Percentiles rank a stretch among this genome's conserved stretches.
These are phyloP conservation scores for Earliella scabrosa DNA, from an alignment of 1,284 basidiomycete genomes.

Conservation along the genomic window DNA sequence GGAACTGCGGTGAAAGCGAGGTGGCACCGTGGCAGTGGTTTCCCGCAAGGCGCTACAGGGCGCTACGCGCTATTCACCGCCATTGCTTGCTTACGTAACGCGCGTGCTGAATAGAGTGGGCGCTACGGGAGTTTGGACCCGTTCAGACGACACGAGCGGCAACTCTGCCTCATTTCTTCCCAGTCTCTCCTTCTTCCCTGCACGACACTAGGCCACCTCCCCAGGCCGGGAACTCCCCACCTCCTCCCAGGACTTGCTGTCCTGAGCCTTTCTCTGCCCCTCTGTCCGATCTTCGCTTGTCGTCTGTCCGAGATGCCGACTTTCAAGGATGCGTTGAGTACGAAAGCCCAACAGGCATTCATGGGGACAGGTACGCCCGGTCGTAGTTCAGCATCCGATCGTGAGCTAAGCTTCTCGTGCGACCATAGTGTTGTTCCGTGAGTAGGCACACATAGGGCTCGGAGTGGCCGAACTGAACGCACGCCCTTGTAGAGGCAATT, in stretches of 20 bases:
- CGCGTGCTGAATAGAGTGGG: too few species aligned
- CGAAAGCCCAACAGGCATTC: slow-evolving; percentile 68
- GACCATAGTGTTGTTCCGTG: slow-evolving; percentile 34
- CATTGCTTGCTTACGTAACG: too few species aligned
- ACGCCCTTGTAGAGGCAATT: slow-evolving; percentile 44
- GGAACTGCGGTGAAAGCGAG: too few species aligned
- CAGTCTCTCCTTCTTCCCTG: slow-evolving; percentile 21
- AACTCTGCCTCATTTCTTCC: slow-evolving; percentile 18
- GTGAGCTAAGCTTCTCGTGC: background rate
- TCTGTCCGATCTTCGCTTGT: slow-evolving; percentile 5
- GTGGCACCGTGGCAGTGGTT: too few species aligned
- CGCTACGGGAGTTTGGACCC: slow-evolving; percentile 5
- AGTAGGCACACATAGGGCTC: slow-evolving; percentile 16
- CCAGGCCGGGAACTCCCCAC: slow-evolving; percentile 8
- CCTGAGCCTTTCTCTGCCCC: slow-evolving; percentile 5
- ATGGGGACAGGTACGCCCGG: slow-evolving; percentile 59
- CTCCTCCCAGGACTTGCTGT: slow-evolving; percentile 13
- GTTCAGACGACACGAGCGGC: background rate
- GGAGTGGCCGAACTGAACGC: slow-evolving; percentile 4
- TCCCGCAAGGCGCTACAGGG: background rate
- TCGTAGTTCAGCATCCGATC: background rate
- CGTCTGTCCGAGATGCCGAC: slow-evolving; percentile 4
- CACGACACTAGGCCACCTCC: slow-evolving; percentile 1
- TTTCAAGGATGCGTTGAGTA: slow-evolving; percentile 55
- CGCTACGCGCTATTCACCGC: too few species aligned